Base-by-base conservation (phyloP, 116 monocot species). In the Cymodocea nodosa region DNA sequence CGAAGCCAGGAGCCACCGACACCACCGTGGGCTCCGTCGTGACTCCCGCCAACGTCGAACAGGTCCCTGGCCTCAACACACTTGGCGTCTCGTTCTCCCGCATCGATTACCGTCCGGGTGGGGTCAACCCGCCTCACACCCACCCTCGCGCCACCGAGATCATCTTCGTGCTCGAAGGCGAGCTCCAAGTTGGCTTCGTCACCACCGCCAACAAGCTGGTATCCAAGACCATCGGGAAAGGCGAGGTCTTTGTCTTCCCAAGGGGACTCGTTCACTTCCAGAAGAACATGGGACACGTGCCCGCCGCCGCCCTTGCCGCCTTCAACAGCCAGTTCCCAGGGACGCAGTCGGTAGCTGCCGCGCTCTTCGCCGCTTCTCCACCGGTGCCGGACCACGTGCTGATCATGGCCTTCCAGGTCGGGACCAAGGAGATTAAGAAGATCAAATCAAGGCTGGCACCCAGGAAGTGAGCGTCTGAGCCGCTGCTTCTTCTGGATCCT, bases 301-400 rank as follows among this genome's bases (percentile, higher is more conserved):
- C 82, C 0, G 82, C 85, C 3, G 62, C 79, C 3, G 85, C 64
- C 15, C 23, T 85, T 25, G 63, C 76, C 1, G 85, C 71, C 0
- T 77, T 85, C 66, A 77, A 79, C 74, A 85, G 76, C 66, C 82
- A 85, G 76, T 67, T 85, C 6, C 81, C 81, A 2, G 81, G 80
- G 48, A 85, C 78, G 17, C 81, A 81, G 75, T 63, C 64, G 24
- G 54, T 78, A 20, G 78, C 78, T 3, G 60, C 36, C 23, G 23
- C 85, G 0, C 73, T 85, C 48, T 81, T 81, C 51, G 70, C 50
- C 1, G 50, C 81, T 49, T 30, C 62, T 2, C 81, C 83, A 12
- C 14, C 76, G 24, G 73, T 81, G 63, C 78, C 81, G 9, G 75
- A 80, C 63, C 3, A 56, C 50, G 80, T 84, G 56, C 77, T 84